These are phyloP conservation scores for Ziziphus jujuba DNA, from an alignment of 306 rosid genomes.

Conservation along the genomic window DNA sequence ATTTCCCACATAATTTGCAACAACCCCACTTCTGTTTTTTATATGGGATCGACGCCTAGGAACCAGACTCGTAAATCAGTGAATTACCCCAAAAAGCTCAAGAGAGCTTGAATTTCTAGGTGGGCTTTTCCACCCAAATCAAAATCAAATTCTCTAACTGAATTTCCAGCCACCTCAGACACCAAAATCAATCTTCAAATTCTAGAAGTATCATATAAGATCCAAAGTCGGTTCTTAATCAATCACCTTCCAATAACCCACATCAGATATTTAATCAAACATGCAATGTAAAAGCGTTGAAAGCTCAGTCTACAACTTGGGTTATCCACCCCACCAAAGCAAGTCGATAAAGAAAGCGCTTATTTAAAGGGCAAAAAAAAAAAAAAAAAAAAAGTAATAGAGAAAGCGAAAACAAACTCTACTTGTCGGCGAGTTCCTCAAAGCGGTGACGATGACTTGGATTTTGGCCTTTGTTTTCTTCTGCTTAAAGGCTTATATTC, in stretches of 20 bases:
- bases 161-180: constrained; percentile 3
- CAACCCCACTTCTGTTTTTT: not conserved
- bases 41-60: not conserved
- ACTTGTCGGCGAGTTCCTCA: constrained; percentile 21
- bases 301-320: constrained; percentile 13
- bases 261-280: not conserved
- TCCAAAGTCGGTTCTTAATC: not conserved
- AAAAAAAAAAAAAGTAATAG: too few species aligned
- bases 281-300: constrained; percentile 4
- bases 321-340: constrained; percentile 23
- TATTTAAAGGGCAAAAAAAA: too few species aligned
- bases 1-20: not conserved
- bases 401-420: constrained; percentile 24
- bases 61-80: constrained; percentile 4
- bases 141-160: constrained; percentile 3
- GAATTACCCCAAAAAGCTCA: not conserved
- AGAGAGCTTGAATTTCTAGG: not conserved
- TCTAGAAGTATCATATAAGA: constrained; percentile 16
- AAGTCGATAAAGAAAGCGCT: constrained; percentile 6
- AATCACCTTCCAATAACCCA: constrained; percentile 10
- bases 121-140: constrained; percentile 20
- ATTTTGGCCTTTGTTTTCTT: constrained; percentile 9
- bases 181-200: not conserved
- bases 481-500: constrained; percentile 2
- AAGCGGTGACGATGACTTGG: constrained; percentile 16